Evolutionary conservation across 306 rosid genomes (phyloP).

Genomic region (Prunus persica): DNA sequence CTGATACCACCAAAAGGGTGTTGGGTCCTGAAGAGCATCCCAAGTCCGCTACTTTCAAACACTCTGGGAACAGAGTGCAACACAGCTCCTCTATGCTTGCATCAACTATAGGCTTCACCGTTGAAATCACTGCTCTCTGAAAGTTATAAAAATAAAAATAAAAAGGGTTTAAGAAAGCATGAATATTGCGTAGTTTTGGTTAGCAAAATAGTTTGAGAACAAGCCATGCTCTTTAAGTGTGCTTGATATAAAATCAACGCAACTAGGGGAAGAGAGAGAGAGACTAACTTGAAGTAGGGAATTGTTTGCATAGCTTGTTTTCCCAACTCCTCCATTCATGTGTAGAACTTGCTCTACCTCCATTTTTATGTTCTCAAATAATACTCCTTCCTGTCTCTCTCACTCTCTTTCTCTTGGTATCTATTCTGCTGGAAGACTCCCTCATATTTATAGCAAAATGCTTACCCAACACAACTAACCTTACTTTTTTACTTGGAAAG

Average conservation of each 20-base stretch:
- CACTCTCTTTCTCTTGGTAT: not conserved
- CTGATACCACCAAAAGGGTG: conserved; percentile 13
- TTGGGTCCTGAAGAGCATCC: conserved; percentile 45
- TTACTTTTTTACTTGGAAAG: no score
- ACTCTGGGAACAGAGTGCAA: not conserved
- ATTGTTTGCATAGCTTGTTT: conserved; percentile 19
- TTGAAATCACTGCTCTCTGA: conserved; percentile 3
- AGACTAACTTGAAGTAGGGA: conserved; percentile 14
- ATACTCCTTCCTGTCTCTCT: not conserved
- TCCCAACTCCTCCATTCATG: conserved; percentile 20
- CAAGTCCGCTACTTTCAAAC: conserved; percentile 37
- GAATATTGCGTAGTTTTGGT: not conserved
- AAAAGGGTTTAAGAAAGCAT: not conserved
- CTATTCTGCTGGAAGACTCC: not conserved
- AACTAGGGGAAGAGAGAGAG: no score
- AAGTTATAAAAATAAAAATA: not conserved
- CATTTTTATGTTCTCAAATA: not conserved
- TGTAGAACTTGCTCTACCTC: conserved; percentile 12
- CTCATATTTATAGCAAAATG: not conserved
- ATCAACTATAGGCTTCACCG: conserved; percentile 14
- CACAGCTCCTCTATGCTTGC: conserved; percentile 19
- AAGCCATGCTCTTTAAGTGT: no score
- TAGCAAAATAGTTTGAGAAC: not conserved
- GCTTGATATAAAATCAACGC: no score
- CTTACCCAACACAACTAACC: no score